Conservation (phyloP, 2,329 filamentous ascomycete species). For the Penicillium psychrosexuale region DNA sequence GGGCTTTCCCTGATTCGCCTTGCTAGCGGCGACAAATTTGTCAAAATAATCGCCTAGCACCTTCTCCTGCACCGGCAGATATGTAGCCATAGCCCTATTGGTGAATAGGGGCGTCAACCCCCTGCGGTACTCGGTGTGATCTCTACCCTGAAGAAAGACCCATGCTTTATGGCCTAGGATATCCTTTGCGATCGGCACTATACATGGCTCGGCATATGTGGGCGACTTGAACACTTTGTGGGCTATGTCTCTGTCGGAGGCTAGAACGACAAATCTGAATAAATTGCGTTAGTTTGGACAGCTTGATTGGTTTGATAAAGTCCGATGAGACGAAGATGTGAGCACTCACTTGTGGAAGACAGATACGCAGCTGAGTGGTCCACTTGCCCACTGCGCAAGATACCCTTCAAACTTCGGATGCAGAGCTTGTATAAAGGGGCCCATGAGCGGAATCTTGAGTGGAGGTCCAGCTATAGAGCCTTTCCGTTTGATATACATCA, state of each 20-base stretch:
- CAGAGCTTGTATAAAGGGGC: conserved; percentile 80
- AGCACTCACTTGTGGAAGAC: conserved; percentile 82
- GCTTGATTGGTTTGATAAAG: not conserved
- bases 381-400: conserved; percentile 79
- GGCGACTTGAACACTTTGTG: conserved; percentile 91
- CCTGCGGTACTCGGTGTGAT: conserved; percentile 86
- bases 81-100: conserved; percentile 73
- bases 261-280: conserved; percentile 81
- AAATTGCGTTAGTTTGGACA: not conserved
- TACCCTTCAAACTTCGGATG: conserved; percentile 84
- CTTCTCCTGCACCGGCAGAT: conserved; percentile 84
- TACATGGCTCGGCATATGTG: conserved; percentile 78
- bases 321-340: not conserved
- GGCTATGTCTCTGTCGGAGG: conserved; percentile 82
- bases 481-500: conserved; percentile 66
- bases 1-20: conserved; percentile 63
- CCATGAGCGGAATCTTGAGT: conserved; percentile 75
- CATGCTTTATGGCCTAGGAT: conserved; percentile 81
- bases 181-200: conserved; percentile 83
- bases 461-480: conserved; percentile 66
- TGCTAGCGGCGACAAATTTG: conserved; percentile 67
- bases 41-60: conserved; percentile 78
- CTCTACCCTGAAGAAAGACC: conserved; percentile 88
- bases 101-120: conserved; percentile 87
- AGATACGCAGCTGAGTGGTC: conserved; percentile 86